These are phyloP conservation scores for Lasiodiplodia sp. DNA, from an alignment of 2,329 filamentous ascomycete genomes.

Conservation along the genomic window DNA sequence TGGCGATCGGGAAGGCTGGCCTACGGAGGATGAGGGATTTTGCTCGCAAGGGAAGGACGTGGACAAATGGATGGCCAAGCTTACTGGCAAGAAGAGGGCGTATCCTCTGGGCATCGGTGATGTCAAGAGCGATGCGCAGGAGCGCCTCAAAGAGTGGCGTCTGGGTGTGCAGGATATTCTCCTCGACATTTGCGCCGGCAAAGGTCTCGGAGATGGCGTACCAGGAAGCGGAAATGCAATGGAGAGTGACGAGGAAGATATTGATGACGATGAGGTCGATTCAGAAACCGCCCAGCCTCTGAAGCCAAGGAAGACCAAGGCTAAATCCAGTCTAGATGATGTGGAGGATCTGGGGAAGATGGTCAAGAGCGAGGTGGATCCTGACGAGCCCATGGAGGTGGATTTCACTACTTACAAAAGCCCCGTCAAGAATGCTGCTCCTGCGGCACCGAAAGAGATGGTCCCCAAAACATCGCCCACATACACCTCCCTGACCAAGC, in stretches of 20 bases:
- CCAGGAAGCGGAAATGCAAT: conserved; percentile 81
- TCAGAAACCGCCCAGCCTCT: conserved; percentile 27
- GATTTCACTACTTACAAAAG: conserved; percentile 82
- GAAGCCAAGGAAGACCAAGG: conserved; percentile 50
- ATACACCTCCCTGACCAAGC: conserved; percentile 87
- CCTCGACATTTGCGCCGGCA: conserved; percentile 61
- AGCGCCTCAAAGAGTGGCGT: conserved; percentile 78
- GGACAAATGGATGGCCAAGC: conserved; percentile 96
- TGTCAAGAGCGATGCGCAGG: conserved; percentile 74
- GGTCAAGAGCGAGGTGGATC: conserved; percentile 46
- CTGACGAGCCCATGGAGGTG: conserved; percentile 69
- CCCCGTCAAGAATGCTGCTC: conserved; percentile 55
- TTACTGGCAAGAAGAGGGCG: conserved; percentile 84
- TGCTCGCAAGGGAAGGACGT: conserved; percentile 90
- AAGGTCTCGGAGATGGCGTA: conserved; percentile 70
- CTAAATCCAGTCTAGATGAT: conserved; percentile 67
- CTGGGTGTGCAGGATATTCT: conserved; percentile 77
- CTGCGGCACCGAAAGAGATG: conserved; percentile 77
- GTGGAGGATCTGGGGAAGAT: conserved; percentile 82
- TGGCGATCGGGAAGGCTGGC: conserved; percentile 91
- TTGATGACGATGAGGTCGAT: conserved; percentile 58
- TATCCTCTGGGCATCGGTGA: conserved; percentile 91
- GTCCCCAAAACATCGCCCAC: conserved; percentile 91
- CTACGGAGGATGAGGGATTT: conserved; percentile 87
- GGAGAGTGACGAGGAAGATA: conserved; percentile 79